Conservation (phyloP, 495 filamentous ascomycete genomes). For the Penicillium argentinense region DNA sequence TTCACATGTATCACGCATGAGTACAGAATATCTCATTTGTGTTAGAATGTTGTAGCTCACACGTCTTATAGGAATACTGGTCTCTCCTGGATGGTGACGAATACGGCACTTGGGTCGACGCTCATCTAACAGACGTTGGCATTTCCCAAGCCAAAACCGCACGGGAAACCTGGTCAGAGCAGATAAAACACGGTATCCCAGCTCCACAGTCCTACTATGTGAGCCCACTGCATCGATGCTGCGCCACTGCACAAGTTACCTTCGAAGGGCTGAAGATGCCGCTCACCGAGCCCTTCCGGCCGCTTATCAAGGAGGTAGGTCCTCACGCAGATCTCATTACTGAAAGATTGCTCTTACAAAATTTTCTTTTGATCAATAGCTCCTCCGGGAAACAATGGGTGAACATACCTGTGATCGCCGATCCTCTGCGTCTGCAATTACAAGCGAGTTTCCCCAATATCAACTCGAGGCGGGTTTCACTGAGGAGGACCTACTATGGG, state of each 20-base stretch:
- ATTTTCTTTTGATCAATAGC: conserved; percentile 19
- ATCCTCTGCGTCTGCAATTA: conserved; percentile 57
- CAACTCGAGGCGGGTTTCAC: conserved; percentile 63
- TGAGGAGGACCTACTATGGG: conserved; percentile 62
- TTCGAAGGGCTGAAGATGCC: conserved; percentile 59
- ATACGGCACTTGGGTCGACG: conserved; percentile 68
- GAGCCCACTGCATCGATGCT: conserved; percentile 71
- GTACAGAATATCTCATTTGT: too few species aligned
- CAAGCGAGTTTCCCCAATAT: conserved; percentile 56
- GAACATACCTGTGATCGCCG: conserved; percentile 82
- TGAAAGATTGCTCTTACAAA: too few species aligned
- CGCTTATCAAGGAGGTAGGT: conserved; percentile 64
- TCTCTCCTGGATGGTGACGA: conserved; percentile 69
- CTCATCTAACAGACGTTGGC: conserved; percentile 65
- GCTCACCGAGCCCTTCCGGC: conserved; percentile 51
- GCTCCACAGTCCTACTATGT: conserved; percentile 68
- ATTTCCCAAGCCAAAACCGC: conserved; percentile 62
- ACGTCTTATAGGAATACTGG: conserved; percentile 60
- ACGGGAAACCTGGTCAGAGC: conserved; percentile 61
- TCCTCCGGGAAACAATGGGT: conserved; percentile 71
- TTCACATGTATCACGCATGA: too few species aligned
- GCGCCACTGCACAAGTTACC: conserved; percentile 62
- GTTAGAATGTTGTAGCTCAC: too few species aligned
- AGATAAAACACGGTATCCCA: conserved; percentile 58
- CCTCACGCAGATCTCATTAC: too few species aligned